Base-by-base conservation (phyloP, 768 basidiomycete species). In the Boletus rubescentipes region DNA sequence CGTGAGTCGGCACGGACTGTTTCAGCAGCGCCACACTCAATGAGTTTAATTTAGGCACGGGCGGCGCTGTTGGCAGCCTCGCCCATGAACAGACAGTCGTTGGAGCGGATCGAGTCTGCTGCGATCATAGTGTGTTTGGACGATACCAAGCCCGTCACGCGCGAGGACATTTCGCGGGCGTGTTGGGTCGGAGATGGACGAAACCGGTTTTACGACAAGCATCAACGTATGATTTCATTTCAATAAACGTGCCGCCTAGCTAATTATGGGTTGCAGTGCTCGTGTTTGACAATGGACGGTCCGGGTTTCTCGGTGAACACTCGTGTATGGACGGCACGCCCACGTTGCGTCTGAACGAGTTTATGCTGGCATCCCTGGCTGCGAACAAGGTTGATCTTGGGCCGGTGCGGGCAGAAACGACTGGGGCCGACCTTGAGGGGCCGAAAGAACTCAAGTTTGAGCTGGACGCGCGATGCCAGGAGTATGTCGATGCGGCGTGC, bases 201-300 rank as follows among this genome's bases (percentile, higher is more conserved):
- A 46, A 97, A 96, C 69, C 77, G 96, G 55, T 99, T 89, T 79
- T 98, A 87, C 67, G 97, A 98, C 77, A 99, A 99, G 72, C 96
- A 98, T 67, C 91, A 98, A 66, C 64, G 92, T 93, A 67, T 32
- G 87, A 42, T 21, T 39, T 16, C 26, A 4, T 49, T 29, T 30
- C 18, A 14, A 34, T 30, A 12, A 29, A 41, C 11, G 29, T 39
- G 53, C 2, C n/a, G 54, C 30, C n/a, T 49, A 49, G 23, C 49
- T 49, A 45, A 55, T 45, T 9, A 53, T 36, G 29, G 18, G 16
- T 10, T 49, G 40, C 36, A 94, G 93, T 98, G 49, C 84, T 99
- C 63, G 91, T 99, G 9, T 96, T 91, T 66, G 92, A 93, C 54
- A 93, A 94, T 61, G 97, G 93, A 42, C 91, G 92, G 35, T 93